Percentiles rank a stretch among this genome's conserved stretches.
phyloP scores from a whole-genome alignment of 208 protist species.

The Leptomonas seymouri region DNA sequence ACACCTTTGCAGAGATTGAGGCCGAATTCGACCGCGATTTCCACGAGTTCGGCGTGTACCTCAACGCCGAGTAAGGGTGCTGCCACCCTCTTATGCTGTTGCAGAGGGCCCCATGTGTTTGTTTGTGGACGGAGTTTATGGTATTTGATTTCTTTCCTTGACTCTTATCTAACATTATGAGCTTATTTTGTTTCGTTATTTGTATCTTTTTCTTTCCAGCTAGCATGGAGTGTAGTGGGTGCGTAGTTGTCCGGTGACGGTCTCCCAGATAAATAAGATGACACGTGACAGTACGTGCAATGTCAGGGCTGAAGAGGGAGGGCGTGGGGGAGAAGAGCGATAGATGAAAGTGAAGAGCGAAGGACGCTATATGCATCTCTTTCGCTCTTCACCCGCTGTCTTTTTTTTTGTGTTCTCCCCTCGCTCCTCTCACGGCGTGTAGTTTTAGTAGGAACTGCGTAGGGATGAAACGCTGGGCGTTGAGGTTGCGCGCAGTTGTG shows the following conservation, averaged over 20 bases:
- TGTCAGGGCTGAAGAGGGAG: not conserved
- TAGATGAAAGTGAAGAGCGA: not conserved
- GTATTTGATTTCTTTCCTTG: slow-evolving; percentile 20
- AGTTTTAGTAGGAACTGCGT: slow-evolving; percentile 21
- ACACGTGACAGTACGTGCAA: slow-evolving; percentile 13
- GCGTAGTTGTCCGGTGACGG: slow-evolving; percentile 17
- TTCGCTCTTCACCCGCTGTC: not conserved
- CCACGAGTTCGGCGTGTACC: slow-evolving; percentile 90
- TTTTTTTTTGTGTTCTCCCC: not conserved
- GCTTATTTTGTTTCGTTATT: slow-evolving; percentile 15
- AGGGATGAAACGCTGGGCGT: not conserved
- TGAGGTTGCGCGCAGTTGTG: not conserved
- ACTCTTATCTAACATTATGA: slow-evolving; percentile 24
- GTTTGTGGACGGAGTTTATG: not conserved
- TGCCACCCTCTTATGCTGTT: not conserved
- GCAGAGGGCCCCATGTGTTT: not conserved
- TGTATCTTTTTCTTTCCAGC: not conserved
- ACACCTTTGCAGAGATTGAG: slow-evolving; percentile 91
- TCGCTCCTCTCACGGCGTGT: not conserved
- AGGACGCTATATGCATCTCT: not conserved
- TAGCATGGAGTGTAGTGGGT: slow-evolving; percentile 16
- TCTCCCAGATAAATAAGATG: not conserved
- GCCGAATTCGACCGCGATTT: slow-evolving; percentile 92
- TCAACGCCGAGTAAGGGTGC: slow-evolving; percentile 90
- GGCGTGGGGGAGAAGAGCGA: not conserved